Evolutionary conservation across 2,329 filamentous ascomycete species (phyloP), one percentile per base, ranked within the genome.

Genomic region (Diaporthe destruens): DNA sequence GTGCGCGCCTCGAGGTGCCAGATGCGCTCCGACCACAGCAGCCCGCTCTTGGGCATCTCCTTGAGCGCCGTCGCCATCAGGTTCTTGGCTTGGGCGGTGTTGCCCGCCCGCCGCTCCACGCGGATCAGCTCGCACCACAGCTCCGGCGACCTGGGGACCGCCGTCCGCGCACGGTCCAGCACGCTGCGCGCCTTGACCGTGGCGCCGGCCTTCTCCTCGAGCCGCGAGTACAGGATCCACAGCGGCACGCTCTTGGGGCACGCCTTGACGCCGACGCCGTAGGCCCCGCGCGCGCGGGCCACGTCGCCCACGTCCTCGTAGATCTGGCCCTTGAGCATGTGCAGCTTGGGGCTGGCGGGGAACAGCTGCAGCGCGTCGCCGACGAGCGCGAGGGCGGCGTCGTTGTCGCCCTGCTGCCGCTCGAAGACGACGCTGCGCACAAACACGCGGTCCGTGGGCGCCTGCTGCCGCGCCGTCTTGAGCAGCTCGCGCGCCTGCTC

Each of bases 311-410:
- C 88, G 55, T 91, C 89, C 79, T 98, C 93, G 86, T 99, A 99
- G 75, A 98, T 96, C 80, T 99, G 96, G 0, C 97, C 96, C 84
- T 99, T 99, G 86, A 98, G 94, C 93, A 98, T 98, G 92, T 96
- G 98, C 32, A 99, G 87, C 83, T 98, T 98, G 68, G 94, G 88
- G 16, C 93, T 90, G 56, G 91, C 89, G 0, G 96, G 96, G 84
- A 97, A 99, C 12, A 94, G 88, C 76, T 95, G 92, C 47, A 99
- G 85, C 1, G 93, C 96, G 80, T 97, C 92, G 73, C 95, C 94
- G 55, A 94, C 94, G 14, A 99, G 90, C 78, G 97, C 93, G 18
- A 99, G 87, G 0, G 96, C 95, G 1, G 91, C 90, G 59, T 98
- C 94, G 34, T 87, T 87, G 77, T 96, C 92, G 71, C 92, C 93